Conservation (phyloP, 164 flowering plant genomes). For the Euptelea pleiosperma region DNA sequence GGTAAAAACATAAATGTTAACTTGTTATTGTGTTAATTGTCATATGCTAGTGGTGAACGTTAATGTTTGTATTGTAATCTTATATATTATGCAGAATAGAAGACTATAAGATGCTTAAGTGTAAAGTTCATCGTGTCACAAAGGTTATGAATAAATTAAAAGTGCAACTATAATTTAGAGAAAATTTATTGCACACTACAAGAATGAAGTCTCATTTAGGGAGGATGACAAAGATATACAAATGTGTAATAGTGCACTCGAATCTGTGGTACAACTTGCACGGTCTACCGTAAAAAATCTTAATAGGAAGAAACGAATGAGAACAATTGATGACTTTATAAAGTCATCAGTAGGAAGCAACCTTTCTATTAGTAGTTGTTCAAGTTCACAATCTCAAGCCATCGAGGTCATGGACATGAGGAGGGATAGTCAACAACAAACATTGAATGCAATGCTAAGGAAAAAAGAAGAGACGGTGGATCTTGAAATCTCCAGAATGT, state of each 20-base stretch:
- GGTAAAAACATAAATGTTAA: too few relatives aligned
- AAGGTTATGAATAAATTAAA: too few relatives aligned
- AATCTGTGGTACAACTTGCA: neutral
- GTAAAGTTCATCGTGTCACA: too few relatives aligned
- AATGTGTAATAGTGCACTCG: neutral
- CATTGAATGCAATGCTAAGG: neutral
- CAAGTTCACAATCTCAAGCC: neutral
- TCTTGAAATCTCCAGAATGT: neutral
- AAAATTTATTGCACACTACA: too few relatives aligned
- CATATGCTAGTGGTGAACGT: too few relatives aligned
- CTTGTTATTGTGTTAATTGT: too few relatives aligned
- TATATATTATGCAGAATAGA: too few relatives aligned
- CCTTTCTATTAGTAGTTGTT: neutral
- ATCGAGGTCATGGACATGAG: neutral
- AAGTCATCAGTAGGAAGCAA: neutral
- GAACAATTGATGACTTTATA: neutral
- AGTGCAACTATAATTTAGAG: too few relatives aligned
- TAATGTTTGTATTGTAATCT: too few relatives aligned
- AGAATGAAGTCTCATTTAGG: too few relatives aligned
- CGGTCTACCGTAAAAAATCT: neutral
- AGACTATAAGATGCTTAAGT: too few relatives aligned
- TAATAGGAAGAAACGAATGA: neutral
- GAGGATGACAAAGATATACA: too few relatives aligned
- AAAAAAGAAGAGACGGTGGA: neutral
- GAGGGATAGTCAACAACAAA: neutral